Evolutionary conservation across 345 rosid genomes (phyloP).

Genomic region (Moricandia moricandioides): DNA sequence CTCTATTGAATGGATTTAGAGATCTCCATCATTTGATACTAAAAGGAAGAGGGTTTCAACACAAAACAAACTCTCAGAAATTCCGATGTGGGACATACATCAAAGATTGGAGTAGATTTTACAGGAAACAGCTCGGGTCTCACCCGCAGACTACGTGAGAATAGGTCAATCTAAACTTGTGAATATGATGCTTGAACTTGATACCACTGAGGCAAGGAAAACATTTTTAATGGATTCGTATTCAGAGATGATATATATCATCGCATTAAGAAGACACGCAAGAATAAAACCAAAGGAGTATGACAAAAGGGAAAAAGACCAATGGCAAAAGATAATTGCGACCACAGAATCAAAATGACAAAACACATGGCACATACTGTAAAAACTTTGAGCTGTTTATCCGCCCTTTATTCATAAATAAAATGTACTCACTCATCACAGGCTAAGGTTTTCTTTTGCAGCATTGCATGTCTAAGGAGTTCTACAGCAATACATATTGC

Average conservation of each 20-base stretch:
- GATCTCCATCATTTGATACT: no score
- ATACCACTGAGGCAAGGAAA: background rate
- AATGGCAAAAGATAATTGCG: background rate
- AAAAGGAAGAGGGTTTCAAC: no score
- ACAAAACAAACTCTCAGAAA: no score
- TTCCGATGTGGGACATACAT: no score
- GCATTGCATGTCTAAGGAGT: background rate
- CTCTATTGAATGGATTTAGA: no score
- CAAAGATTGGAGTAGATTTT: no score
- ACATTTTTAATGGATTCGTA: background rate
- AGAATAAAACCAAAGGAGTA: background rate
- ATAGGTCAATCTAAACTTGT: background rate
- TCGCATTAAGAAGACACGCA: background rate
- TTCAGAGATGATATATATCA: background rate
- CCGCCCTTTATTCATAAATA: background rate
- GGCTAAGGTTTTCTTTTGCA: background rate
- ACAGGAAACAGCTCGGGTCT: no score
- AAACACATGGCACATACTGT: background rate
- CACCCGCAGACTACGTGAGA: no score
- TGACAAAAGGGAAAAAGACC: background rate
- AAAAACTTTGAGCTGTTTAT: background rate
- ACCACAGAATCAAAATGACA: background rate
- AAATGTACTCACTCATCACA: no score
- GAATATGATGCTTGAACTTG: background rate
- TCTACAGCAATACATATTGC: background rate